phyloP scores from a whole-genome alignment of 108 stramenopile species.

The Fragilaria crotonensis region DNA sequence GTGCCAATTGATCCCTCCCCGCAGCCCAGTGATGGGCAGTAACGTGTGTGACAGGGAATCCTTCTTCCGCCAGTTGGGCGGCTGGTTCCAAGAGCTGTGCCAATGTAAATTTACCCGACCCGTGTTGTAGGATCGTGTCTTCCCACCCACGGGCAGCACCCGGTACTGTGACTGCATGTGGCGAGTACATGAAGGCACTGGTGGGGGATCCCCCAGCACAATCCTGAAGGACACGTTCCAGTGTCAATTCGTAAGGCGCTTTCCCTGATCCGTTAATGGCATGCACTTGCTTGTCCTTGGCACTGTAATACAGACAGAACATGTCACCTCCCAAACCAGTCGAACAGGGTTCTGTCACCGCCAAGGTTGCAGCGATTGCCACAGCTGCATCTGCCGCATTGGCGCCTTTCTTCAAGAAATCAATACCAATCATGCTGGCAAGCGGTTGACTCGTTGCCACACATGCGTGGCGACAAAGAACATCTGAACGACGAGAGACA shows the following conservation, averaged over 20 bases:
- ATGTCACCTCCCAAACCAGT: slow-evolving; percentile 74
- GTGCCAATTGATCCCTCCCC: slow-evolving; percentile 46
- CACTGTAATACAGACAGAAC: slow-evolving; percentile 88
- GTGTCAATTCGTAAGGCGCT: slow-evolving; percentile 50
- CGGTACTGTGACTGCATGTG: slow-evolving; percentile 89
- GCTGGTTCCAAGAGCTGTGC: slow-evolving; percentile 86
- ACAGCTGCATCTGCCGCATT: slow-evolving; percentile 81
- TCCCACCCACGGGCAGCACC: slow-evolving; percentile 94
- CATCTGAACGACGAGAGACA: slow-evolving; percentile 59
- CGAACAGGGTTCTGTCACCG: slow-evolving; percentile 66
- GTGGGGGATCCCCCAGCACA: background rate
- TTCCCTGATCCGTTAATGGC: slow-evolving; percentile 86
- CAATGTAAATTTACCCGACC: slow-evolving; percentile 70
- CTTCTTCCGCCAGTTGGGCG: slow-evolving; percentile 81
- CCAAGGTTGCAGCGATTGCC: slow-evolving; percentile 65
- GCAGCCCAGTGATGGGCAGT: slow-evolving; percentile 80
- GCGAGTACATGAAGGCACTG: slow-evolving; percentile 31
- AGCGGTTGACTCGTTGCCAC: slow-evolving; percentile 73
- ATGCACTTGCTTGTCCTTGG: slow-evolving; percentile 43
- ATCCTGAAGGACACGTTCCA: slow-evolving; percentile 40
- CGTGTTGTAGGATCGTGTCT: slow-evolving; percentile 55
- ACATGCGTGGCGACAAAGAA: slow-evolving; percentile 54
- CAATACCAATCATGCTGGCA: slow-evolving; percentile 61
- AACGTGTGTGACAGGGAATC: slow-evolving; percentile 83
- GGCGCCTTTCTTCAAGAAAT: slow-evolving; percentile 48